These are phyloP conservation scores for Leccinum arenicola DNA, from an alignment of 768 basidiomycete species.

Conservation along the genomic window DNA sequence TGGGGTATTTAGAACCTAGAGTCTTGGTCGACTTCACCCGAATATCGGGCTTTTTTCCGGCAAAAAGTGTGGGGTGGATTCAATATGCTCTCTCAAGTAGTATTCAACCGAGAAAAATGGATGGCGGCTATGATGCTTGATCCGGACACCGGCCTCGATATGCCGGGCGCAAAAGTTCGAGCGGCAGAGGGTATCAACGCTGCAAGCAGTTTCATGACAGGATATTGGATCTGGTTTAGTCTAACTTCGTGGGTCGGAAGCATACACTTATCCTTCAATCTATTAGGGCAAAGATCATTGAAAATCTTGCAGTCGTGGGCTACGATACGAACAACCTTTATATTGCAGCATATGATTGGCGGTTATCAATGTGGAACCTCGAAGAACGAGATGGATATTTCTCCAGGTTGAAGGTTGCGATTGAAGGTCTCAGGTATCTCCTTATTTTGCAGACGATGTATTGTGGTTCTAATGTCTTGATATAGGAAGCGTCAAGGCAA, in stretches of 20 bases:
- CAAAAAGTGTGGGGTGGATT: conserved; percentile 81
- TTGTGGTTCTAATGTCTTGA: neutral
- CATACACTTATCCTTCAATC: neutral
- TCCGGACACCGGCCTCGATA: conserved; percentile 87
- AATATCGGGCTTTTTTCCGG: conserved; percentile 88
- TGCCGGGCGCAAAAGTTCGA: conserved; percentile 78
- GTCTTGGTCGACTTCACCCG: conserved; percentile 88
- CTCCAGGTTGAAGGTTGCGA: conserved; percentile 73
- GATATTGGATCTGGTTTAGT: conserved; percentile 89
- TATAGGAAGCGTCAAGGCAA: conserved; percentile 62
- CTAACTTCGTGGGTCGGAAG: neutral
- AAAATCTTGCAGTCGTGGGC: conserved; percentile 89
- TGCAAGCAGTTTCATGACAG: conserved; percentile 80
- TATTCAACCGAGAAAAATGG: conserved; percentile 87
- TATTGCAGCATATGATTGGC: conserved; percentile 90
- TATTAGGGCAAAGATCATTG: conserved; percentile 82
- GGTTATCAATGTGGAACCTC: conserved; percentile 82
- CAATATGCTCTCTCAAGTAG: conserved; percentile 79
- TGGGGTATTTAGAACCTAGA: conserved; percentile 65
- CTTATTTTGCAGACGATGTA: neutral
- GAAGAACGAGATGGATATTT: conserved; percentile 92
- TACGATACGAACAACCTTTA: conserved; percentile 90
- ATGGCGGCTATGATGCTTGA: conserved; percentile 89
- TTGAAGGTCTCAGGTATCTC: conserved; percentile 71
- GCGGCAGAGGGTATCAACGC: conserved; percentile 93